Percentiles rank a stretch among this genome's conserved stretches.
phyloP scores from a whole-genome alignment of 2,329 filamentous ascomycete genomes.

The Aspergillus jensenii region DNA sequence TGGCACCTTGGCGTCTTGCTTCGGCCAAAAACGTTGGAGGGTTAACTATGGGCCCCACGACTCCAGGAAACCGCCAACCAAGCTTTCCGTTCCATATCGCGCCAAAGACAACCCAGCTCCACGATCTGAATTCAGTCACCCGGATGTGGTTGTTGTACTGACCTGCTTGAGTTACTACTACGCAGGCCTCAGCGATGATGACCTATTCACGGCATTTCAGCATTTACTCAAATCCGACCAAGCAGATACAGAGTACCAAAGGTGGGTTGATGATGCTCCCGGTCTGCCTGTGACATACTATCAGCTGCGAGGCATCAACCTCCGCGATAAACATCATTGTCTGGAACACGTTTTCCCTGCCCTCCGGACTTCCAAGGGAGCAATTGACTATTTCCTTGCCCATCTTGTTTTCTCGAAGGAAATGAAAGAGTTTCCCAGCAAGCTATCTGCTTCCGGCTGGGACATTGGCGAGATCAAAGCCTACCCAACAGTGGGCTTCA shows the following conservation, averaged over 20 bases:
- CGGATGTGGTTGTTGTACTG: constrained; percentile 57
- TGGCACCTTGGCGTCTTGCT: constrained; percentile 54
- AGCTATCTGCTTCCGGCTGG: constrained; percentile 67
- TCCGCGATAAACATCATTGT: constrained; percentile 56
- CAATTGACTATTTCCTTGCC: constrained; percentile 64
- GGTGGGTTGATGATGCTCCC: constrained; percentile 31
- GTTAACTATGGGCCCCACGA: constrained; percentile 63
- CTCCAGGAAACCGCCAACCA: constrained; percentile 49
- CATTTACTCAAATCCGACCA: constrained; percentile 55
- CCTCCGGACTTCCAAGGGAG: constrained; percentile 53
- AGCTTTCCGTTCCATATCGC: constrained; percentile 58
- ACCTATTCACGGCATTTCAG: constrained; percentile 51
- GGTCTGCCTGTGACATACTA: constrained; percentile 39
- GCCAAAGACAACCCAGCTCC: constrained; percentile 59
- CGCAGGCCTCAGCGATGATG: constrained; percentile 51
- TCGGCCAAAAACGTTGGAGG: constrained; percentile 61
- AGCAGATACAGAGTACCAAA: constrained; percentile 48
- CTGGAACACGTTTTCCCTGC: constrained; percentile 51
- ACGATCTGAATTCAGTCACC: constrained; percentile 63
- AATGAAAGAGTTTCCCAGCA: constrained; percentile 62
- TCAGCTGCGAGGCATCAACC: constrained; percentile 55
- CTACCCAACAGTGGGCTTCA: constrained; percentile 64
- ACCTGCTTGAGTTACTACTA: constrained; percentile 61
- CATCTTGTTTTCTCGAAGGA: constrained; percentile 61
- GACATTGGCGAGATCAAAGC: constrained; percentile 52